Evolutionary conservation across 352 stramenopile species (phyloP), one percentile per base, ranked within the genome.

Genomic region (Pythium brassicae): DNA sequence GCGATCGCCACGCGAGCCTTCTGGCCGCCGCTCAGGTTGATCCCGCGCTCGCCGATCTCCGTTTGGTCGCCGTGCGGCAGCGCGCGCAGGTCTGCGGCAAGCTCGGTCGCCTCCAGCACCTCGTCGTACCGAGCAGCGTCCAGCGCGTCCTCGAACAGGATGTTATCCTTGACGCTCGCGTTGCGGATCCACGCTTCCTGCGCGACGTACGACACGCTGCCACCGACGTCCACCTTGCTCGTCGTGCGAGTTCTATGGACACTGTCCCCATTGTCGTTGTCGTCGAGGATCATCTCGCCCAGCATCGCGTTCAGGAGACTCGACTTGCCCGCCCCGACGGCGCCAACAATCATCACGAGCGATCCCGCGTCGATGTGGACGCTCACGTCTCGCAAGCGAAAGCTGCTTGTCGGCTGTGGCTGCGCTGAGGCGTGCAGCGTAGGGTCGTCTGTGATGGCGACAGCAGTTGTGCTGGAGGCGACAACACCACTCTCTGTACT

Each of bases 181-280:
- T 98, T 97, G 12, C 94, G 70, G 57, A 98, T 97, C 86, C 89
- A 98, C 7, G 90, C 68, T 35, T 94, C 74, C 71, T 98, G 95
- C 23, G 80, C 79, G 29, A 80, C 89, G 66, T 97, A 97, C 20
- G 91, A 78, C 0, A 87, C 34, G 0, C 55, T 50, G 0, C 75
- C 78, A 7, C 40, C 37, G 4, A 86, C 58, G 0, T 47, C 32
- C 8, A 76, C 47, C 0, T 53, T 39, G 20, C 75, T 37, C 32
- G 9, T 7, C 32, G 32, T 37, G 32, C 32, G 32, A 37, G 32
- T 37, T 11, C 5, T 37, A 11, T 37, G 9, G 8, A 11, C 32
- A 37, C 32, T 37, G 32, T 35, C 10, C 5, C 14, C 32, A 11
- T 37, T 37, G 32, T 8, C 32, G 6, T 37, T 71, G 2, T 0